Evolutionary conservation across 106 monocot genomes (phyloP).

Genomic region (Dioscorea zingiberensis): DNA sequence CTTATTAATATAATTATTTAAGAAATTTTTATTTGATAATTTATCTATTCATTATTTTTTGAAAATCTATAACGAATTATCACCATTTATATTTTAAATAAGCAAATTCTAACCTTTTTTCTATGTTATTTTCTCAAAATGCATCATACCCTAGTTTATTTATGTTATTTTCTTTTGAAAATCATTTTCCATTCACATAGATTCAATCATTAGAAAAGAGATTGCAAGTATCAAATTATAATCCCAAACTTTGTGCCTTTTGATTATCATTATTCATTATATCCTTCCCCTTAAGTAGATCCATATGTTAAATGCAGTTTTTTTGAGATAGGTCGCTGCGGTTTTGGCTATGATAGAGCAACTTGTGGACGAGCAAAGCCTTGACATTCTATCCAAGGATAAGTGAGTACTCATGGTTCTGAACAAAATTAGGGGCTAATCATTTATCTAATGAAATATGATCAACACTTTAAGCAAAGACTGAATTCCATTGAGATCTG

Average conservation of each 20-base stretch:
- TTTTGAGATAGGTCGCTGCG: conserved; percentile 30
- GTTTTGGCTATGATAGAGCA: conserved; percentile 46
- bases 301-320: neutral
- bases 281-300: neutral
- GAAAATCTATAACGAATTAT: no score
- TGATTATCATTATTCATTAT: neutral
- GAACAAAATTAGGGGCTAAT: no score
- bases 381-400: conserved; percentile 38
- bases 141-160: neutral
- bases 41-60: no score
- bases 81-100: no score
- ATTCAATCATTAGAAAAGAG: neutral
- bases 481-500: no score
- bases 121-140: no score
- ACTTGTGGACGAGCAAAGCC: conserved; percentile 50
- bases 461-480: no score
- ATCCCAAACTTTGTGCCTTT: neutral
- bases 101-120: no score
- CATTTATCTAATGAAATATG: no score
- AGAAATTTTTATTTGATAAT: no score
- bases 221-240: neutral
- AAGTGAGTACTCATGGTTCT: conserved; percentile 15
- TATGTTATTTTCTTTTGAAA: neutral
- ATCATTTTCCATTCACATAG: neutral
- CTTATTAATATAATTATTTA: no score